Conservation (phyloP, 2,329 filamentous ascomycete genomes). For the Ophiostoma piceae region DNA sequence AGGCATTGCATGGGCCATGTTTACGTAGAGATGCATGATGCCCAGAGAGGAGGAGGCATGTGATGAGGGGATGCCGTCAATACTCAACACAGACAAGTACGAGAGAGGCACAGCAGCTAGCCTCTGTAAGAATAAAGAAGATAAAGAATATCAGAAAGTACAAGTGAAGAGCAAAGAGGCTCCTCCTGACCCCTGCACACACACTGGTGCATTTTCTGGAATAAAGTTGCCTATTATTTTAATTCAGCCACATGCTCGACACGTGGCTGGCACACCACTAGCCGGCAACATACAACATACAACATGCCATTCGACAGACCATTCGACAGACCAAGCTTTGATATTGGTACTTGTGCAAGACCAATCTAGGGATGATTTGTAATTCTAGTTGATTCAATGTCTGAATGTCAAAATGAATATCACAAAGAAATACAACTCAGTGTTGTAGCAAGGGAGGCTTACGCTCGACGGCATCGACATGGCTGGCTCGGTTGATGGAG, state of each 20-base stretch:
- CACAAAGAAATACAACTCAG: too few relatives aligned
- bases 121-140: neutral
- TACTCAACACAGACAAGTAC: too few relatives aligned
- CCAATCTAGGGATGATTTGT: neutral
- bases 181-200: neutral
- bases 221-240: neutral
- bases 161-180: too few relatives aligned
- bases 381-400: too few relatives aligned
- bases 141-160: too few relatives aligned
- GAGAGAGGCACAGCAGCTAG: neutral
- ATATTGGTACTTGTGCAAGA: neutral
- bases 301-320: neutral
- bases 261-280: conserved; percentile 20
- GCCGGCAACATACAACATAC: neutral
- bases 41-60: too few relatives aligned
- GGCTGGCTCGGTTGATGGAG: too few relatives aligned
- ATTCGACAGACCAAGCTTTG: neutral
- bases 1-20: neutral
- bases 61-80: too few relatives aligned
- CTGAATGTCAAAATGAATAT: too few relatives aligned
- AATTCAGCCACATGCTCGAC: conserved; percentile 21
- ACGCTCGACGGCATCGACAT: too few relatives aligned
- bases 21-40: neutral
- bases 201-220: neutral
- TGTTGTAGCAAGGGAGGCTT: too few relatives aligned